Base-by-base conservation (phyloP, 2,329 filamentous ascomycete genomes). In the Hypoxylon sp. region DNA sequence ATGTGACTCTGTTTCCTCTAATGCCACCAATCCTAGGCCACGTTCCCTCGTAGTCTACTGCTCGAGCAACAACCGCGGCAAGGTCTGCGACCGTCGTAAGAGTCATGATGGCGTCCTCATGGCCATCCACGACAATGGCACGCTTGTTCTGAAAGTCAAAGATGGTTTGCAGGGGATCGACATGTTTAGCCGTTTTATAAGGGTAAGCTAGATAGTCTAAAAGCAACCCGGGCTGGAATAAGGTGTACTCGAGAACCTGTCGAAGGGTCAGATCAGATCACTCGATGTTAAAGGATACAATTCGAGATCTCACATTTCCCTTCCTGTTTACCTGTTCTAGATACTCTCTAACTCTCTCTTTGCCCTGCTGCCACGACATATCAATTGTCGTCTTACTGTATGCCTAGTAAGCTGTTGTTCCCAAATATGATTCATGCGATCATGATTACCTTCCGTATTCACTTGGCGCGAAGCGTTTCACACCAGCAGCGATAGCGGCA, bases 381-480 rank as follows among this genome's bases (percentile, higher is more conserved):
- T 82, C 63, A 1, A 79, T 74, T 13, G 79, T 64, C 3, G 71
- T 73, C 1, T 76, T 72, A 31, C 79, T 82, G 48, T 58, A 2
- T 11, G 40, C 30, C 2, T 31, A 20, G 37, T 69, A 35, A 71
- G 55, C 60, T 7, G 66, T 37, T 46, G 46, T 3, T 6, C 7
- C 42, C 8, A 20, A 14, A 25, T 17, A 35, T 51, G 6, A 44
- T 53, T 25, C n/a, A 27, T 51, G 8, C 8, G 57, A 14, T 22
- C 48, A 54, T 56, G 44, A 74, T 76, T 65, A 85, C 83, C 77
- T 78, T 22, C 75, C 79, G 69, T 85, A 92, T 70, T 92, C 90
- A 37, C 86, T 87, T 1, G 89, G 88, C 0, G 90, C 83, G 74
- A 89, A 90, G 6, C 88, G 83, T 71, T 85, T 85, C 5, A 91